Conservation (phyloP, 306 rosid genomes). For the Abrus pulchellus region DNA sequence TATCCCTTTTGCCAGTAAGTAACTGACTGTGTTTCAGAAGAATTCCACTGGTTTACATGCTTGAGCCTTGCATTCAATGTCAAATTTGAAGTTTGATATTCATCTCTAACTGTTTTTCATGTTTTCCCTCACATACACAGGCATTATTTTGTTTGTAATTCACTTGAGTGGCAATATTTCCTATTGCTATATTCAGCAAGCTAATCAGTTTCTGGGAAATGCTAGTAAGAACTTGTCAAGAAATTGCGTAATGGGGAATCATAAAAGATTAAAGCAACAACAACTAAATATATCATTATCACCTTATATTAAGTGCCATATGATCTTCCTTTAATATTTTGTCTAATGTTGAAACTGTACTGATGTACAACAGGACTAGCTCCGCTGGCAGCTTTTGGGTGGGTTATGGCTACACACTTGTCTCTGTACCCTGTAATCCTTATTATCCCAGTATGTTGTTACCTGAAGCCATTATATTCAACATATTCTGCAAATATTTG, state of each 20-base stretch:
- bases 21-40: slow-evolving; percentile 32
- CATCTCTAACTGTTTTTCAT: slow-evolving; percentile 16
- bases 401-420: slow-evolving; percentile 94
- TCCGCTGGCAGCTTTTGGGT: slow-evolving; percentile 93
- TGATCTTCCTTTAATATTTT: slow-evolving; percentile 41
- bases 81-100: neutral
- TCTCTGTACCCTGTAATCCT: slow-evolving; percentile 88
- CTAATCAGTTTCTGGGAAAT: slow-evolving; percentile 20
- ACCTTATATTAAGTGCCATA: slow-evolving; percentile 21
- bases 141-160: slow-evolving; percentile 8
- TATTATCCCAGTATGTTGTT: slow-evolving; percentile 78
- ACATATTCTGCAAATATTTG: slow-evolving; percentile 30
- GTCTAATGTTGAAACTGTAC: slow-evolving; percentile 47
- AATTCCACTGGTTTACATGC: slow-evolving; percentile 22
- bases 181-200: slow-evolving; percentile 33
- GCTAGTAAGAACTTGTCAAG: slow-evolving; percentile 25
- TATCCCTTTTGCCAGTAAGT: slow-evolving; percentile 11
- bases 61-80: slow-evolving; percentile 2
- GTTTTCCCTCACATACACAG: slow-evolving; percentile 15
- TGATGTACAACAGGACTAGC: slow-evolving; percentile 69
- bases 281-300: slow-evolving; percentile 19
- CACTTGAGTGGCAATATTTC: slow-evolving; percentile 22
- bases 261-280: slow-evolving; percentile 30
- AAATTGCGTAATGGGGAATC: slow-evolving; percentile 32
- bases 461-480: slow-evolving; percentile 39